Conservation (phyloP, 2,329 filamentous ascomycete species). For the Pseudocercospora vitis region DNA sequence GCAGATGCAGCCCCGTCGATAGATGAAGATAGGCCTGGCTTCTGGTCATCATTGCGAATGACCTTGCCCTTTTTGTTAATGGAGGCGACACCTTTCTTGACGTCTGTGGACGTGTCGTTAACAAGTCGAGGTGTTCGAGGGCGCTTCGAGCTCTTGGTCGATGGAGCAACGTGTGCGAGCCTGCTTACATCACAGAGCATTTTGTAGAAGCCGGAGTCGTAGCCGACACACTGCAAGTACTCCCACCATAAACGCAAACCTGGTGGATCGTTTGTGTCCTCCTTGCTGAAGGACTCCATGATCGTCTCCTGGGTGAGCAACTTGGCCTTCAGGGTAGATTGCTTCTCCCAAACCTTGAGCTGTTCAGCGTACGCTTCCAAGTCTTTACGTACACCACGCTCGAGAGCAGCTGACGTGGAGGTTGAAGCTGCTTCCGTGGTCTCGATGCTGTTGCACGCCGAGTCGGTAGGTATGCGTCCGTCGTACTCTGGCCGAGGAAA, state of each 20-base stretch:
- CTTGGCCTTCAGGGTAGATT: conserved; percentile 38
- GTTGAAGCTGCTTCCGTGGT: conserved; percentile 13
- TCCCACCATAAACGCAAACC: conserved; percentile 51
- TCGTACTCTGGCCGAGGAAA: conserved; percentile 45
- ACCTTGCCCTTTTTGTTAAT: conserved; percentile 4
- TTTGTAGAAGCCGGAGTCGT: conserved; percentile 45
- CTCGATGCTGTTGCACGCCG: conserved; percentile 15
- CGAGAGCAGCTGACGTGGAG: conserved; percentile 9
- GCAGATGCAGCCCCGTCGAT: not conserved
- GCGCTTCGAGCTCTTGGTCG: not conserved
- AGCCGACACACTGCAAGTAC: conserved; percentile 48
- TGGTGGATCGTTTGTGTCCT: conserved; percentile 41
- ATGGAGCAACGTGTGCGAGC: not conserved
- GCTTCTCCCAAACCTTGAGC: conserved; percentile 44
- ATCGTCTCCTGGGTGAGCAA: conserved; percentile 42
- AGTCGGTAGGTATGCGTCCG: conserved; percentile 36
- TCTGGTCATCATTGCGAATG: too few species aligned
- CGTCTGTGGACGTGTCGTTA: not conserved
- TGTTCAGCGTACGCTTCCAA: conserved; percentile 39
- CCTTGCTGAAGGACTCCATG: conserved; percentile 43
- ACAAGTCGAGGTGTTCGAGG: not conserved
- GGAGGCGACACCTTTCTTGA: not conserved
- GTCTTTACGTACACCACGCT: conserved; percentile 35
- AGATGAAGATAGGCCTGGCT: too few species aligned
- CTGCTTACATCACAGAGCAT: conserved; percentile 37